Base-by-base conservation (phyloP, 768 basidiomycete genomes). In the Tulasnella sp. region DNA sequence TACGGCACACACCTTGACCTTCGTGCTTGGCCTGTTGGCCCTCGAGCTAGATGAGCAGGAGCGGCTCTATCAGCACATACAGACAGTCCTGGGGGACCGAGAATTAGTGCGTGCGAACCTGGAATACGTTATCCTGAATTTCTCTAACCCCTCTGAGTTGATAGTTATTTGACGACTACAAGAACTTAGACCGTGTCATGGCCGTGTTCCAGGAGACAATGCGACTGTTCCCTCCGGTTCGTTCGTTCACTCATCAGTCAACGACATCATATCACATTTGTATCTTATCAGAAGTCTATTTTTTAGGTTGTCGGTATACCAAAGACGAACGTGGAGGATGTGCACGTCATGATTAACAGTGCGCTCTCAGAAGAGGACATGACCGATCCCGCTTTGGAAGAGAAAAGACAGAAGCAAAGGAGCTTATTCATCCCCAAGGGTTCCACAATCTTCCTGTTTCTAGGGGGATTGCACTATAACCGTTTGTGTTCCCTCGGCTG, bases 151-250 rank as follows among this genome's bases (percentile, higher is more conserved):
- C 5, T 7, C 19, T 48, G 55, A 24, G 15, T 17, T 9, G 3
- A 21, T 17, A 60, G 60, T 54, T 25, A 31, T 60, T 43, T 45
- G 51, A 54, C 21, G 60, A 60, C 45, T 38, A 54, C 24, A 27
- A n/a, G 19, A 54, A 29, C 1, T 25, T 60, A 12, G 27, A 24
- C 10, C 43, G 42, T 27, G 51, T 45, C 31, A 17, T 60, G 9
- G 60, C 25, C 10, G 27, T 31, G 2, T 50, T 59, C 12, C 49
- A 59, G 15, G 57, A 59, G 25, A 12, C 57, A 12, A 29, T 49
- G 27, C 57, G 57, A n/a, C 24, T 59, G 21, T 59, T 21, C 27
- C 46, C 57, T 2, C 46, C 45, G 15, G 55, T 57, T 22, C 45
- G 55, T 27, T 4, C 24, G 9, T 7, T 4, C 17, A 24, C 44